These are phyloP conservation scores for Yueomyces sp. DNA, from an alignment of 1,139 yeast genomes.

Conservation along the genomic window DNA sequence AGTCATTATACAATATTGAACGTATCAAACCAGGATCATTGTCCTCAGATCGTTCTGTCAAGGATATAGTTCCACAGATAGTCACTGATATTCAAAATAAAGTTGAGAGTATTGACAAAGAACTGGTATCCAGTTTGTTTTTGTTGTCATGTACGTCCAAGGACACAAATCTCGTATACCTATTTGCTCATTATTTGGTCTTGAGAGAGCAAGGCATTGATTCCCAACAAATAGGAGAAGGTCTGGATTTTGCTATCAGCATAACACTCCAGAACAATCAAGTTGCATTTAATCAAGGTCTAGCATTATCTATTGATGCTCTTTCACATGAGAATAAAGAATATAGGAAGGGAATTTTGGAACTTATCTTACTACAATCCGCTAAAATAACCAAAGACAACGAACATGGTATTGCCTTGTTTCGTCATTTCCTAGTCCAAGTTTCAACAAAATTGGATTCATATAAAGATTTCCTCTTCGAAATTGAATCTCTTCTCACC, in stretches of 20 bases:
- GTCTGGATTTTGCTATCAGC: conserved; percentile 7
- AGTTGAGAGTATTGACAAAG: conserved; percentile 2
- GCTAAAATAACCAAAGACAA: conserved; percentile 15
- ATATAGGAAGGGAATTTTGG: conserved; percentile 10
- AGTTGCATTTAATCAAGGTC: conserved; percentile 12
- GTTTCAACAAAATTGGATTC: conserved; percentile 9
- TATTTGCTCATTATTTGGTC: conserved; percentile 25
- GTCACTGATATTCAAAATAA: not conserved
- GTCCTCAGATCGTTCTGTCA: not conserved
- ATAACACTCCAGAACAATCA: conserved; percentile 5
- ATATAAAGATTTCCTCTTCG: conserved; percentile 3
- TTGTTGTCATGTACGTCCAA: conserved; percentile 20
- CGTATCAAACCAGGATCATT: not conserved
- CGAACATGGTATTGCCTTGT: conserved; percentile 10
- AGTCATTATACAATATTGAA: conserved; percentile 1
- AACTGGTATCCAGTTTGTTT: conserved; percentile 22
- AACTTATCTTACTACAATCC: conserved; percentile 11
- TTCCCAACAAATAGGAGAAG: conserved; percentile 6
- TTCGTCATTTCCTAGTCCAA: conserved; percentile 19
- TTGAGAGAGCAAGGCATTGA: conserved; percentile 15
- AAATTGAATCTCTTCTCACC: conserved; percentile 9
- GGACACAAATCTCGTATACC: conserved; percentile 12
- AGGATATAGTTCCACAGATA: not conserved
- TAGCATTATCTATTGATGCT: conserved; percentile 11
- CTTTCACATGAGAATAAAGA: conserved; percentile 5